Evolutionary conservation across 2,329 filamentous ascomycete genomes (phyloP).

Genomic region (Dothiorella sarmentorum): DNA sequence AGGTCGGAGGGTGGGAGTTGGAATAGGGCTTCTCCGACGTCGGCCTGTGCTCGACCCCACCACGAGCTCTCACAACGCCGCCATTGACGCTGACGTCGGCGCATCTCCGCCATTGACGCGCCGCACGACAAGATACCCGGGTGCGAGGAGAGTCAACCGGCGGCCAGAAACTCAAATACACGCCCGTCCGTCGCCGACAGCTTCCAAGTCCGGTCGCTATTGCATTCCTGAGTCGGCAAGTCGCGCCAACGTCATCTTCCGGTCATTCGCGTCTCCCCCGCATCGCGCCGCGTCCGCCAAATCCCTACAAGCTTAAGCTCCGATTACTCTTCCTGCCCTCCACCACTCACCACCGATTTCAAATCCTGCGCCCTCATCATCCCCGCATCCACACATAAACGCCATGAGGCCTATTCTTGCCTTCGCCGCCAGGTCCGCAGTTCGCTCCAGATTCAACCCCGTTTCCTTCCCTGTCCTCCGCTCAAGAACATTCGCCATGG

Average conservation of each 20-base stretch:
- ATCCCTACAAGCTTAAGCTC: no score
- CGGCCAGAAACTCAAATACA: not conserved
- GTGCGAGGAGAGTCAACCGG: not conserved
- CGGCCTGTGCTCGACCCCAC: constrained; percentile 4
- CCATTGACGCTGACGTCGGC: constrained; percentile 17
- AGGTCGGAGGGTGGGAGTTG: not conserved
- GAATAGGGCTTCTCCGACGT: not conserved
- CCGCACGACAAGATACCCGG: not conserved
- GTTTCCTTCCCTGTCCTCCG: constrained; percentile 34
- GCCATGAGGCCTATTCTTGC: constrained; percentile 22
- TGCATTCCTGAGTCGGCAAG: not conserved
- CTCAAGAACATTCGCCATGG: constrained; percentile 43
- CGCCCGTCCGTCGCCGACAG: not conserved
- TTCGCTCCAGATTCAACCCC: constrained; percentile 31
- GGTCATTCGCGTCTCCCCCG: constrained; percentile 7
- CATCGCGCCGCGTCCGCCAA: constrained; percentile 6
- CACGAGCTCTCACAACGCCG: constrained; percentile 1
- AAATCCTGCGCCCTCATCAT: not conserved
- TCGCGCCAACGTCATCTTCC: not conserved
- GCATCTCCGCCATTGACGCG: constrained; percentile 18
- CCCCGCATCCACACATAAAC: not conserved
- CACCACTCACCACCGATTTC: not conserved
- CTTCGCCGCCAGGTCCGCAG: constrained; percentile 20
- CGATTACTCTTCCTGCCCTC: not conserved
- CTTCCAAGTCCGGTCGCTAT: not conserved